Conservation (phyloP, 1,139 yeast species). For the Scheffersomyces parashehatae region DNA sequence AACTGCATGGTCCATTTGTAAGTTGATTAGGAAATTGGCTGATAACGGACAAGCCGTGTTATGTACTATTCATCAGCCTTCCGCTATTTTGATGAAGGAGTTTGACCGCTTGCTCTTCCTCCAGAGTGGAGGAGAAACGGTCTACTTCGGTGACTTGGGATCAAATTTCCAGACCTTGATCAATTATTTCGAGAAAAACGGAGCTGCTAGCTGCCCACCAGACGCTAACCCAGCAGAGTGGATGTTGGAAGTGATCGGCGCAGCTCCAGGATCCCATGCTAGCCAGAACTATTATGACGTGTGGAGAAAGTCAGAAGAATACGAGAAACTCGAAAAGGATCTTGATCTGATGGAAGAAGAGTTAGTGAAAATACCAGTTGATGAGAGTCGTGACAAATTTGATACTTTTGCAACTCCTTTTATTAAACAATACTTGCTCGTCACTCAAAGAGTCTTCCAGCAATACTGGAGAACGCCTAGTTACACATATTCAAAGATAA, state of each 20-base stretch:
- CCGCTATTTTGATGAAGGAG: slow-evolving; percentile 39
- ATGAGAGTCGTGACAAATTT: slow-evolving; percentile 21
- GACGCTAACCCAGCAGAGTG: slow-evolving; percentile 59
- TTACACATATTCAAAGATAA: slow-evolving; percentile 42
- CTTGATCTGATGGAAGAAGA: slow-evolving; percentile 29
- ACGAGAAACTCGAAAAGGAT: slow-evolving; percentile 20
- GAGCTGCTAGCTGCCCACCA: slow-evolving; percentile 45
- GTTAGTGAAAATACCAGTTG: slow-evolving; percentile 27
- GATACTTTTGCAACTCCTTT: slow-evolving; percentile 28
- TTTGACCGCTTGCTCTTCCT: slow-evolving; percentile 39
- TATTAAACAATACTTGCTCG: slow-evolving; percentile 25
- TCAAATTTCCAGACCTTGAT: slow-evolving; percentile 46
- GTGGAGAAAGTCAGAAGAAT: slow-evolving; percentile 34
- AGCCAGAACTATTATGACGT: slow-evolving; percentile 34
- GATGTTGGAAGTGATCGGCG: slow-evolving; percentile 54
- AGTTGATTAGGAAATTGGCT: slow-evolving; percentile 42
- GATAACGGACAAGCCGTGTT: slow-evolving; percentile 45
- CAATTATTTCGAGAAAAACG: slow-evolving; percentile 58
- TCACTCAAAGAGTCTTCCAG: slow-evolving; percentile 26
- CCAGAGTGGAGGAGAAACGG: slow-evolving; percentile 63
- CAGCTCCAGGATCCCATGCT: slow-evolving; percentile 34
- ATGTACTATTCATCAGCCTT: slow-evolving; percentile 47
- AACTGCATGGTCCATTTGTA: slow-evolving; percentile 47
- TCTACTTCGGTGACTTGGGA: slow-evolving; percentile 81
- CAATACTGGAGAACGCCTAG: slow-evolving; percentile 48